Conservation (phyloP, 495 filamentous ascomycete genomes). For the Penicillium paradoxum region DNA sequence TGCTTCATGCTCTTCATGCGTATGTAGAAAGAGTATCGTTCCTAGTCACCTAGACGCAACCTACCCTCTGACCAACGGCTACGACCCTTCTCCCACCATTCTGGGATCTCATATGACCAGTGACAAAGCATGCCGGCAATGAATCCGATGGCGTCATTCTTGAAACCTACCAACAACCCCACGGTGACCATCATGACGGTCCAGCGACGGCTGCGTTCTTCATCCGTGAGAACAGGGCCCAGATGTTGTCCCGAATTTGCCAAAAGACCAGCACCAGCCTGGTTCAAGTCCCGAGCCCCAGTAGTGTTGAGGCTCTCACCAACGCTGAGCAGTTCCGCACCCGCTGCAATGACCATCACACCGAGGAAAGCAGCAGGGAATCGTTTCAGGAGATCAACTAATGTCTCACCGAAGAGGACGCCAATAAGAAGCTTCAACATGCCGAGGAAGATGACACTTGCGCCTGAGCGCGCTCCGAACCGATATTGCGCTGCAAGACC, state of each 20-base stretch:
- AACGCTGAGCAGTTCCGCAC: constrained; percentile 77
- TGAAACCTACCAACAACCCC: constrained; percentile 75
- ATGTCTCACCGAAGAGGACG: constrained; percentile 61
- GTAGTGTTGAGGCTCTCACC: constrained; percentile 74
- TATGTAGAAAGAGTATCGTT: not conserved
- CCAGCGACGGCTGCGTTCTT: constrained; percentile 67
- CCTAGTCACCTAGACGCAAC: constrained; percentile 21
- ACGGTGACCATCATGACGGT: constrained; percentile 84
- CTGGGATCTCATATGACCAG: constrained; percentile 45
- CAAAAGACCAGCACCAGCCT: constrained; percentile 25
- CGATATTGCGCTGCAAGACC: constrained; percentile 84
- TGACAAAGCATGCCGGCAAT: constrained; percentile 71
- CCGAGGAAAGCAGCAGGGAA: constrained; percentile 75
- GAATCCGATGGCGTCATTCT: constrained; percentile 85
- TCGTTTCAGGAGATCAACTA: constrained; percentile 58
- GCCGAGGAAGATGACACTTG: constrained; percentile 76
- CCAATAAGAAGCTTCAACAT: constrained; percentile 71
- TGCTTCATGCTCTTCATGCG: not conserved
- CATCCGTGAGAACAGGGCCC: constrained; percentile 45
- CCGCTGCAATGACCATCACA: constrained; percentile 84
- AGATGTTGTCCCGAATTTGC: constrained; percentile 37
- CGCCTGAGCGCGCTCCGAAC: constrained; percentile 84
- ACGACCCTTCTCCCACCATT: constrained; percentile 21
- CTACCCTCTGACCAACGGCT: constrained; percentile 31
- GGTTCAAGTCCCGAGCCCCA: constrained; percentile 56